Conservation (phyloP, 2,329 filamentous ascomycete genomes). For the Colletotrichum sp. region DNA sequence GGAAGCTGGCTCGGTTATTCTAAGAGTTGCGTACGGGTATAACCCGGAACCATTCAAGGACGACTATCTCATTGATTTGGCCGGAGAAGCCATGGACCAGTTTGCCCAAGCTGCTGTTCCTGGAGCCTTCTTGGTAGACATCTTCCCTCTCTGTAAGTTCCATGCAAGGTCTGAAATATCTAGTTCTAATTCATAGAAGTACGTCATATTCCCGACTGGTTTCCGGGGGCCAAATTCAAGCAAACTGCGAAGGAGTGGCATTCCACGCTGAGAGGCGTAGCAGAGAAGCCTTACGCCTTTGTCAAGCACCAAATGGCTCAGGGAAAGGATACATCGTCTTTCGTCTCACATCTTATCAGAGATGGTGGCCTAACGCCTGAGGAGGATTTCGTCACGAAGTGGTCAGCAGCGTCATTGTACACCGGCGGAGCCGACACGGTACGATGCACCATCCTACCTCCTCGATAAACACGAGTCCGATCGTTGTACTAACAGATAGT, state of each 20-base stretch:
- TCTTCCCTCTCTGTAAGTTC: conserved; percentile 16
- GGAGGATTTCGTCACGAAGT: conserved; percentile 3
- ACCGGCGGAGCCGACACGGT: conserved; percentile 23
- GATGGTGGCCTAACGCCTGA: not conserved
- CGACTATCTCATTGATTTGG: conserved; percentile 20
- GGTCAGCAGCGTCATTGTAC: conserved; percentile 15
- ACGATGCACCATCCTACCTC: conserved; percentile 2
- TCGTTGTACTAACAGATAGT: not conserved
- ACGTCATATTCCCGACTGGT: conserved; percentile 18
- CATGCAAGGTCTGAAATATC: accelerated
- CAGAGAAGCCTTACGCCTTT: conserved; percentile 21
- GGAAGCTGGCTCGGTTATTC: conserved; percentile 18
- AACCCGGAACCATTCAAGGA: conserved; percentile 13
- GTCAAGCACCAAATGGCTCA: conserved; percentile 27
- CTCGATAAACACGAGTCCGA: accelerated
- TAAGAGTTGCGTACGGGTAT: conserved; percentile 23
- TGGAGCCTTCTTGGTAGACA: conserved; percentile 22
- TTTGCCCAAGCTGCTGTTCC: conserved; percentile 20
- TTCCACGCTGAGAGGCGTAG: not conserved
- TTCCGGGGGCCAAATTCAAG: conserved; percentile 22
- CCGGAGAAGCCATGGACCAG: conserved; percentile 8
- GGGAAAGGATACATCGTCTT: conserved; percentile 9
- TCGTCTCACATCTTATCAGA: not conserved
- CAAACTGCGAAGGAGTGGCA: conserved; percentile 10
- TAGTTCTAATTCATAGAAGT: conserved; percentile 25